phyloP scores from a whole-genome alignment of 2,329 filamentous ascomycete species.

The Beauveria varroae region DNA sequence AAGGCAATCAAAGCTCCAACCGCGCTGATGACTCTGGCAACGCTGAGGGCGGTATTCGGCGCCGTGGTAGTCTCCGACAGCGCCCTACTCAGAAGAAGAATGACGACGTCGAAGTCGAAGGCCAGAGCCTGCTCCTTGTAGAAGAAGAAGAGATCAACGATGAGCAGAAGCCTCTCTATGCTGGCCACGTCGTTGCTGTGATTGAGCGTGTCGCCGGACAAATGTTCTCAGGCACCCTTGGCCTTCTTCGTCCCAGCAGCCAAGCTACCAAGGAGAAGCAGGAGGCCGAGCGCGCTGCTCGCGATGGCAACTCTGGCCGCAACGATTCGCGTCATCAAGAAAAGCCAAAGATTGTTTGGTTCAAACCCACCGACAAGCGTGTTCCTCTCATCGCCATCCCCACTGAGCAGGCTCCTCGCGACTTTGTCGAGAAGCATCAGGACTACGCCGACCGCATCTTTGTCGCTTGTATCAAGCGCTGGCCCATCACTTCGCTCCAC shows the following conservation, averaged over 20 bases:
- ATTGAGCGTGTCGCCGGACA: slow-evolving; percentile 95
- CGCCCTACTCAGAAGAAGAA: slow-evolving; percentile 99
- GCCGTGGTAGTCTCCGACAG: slow-evolving; percentile 91
- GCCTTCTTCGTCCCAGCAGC: slow-evolving; percentile 88
- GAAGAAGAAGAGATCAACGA: slow-evolving; percentile 99
- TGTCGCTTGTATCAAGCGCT: slow-evolving; percentile 97
- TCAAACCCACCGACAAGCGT: slow-evolving; percentile 98
- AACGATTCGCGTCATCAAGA: slow-evolving; percentile 78
- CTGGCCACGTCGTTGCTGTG: slow-evolving; percentile 93
- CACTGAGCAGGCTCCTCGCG: slow-evolving; percentile 91
- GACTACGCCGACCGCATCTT: slow-evolving; percentile 98
- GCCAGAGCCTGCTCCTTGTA: slow-evolving; percentile 90
- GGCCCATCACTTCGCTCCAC: slow-evolving; percentile 98
- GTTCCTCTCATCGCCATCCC: slow-evolving; percentile 97
- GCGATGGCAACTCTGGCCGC: slow-evolving; percentile 67
- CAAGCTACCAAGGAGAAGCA: slow-evolving; percentile 99
- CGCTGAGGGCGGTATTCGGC: slow-evolving; percentile 77
- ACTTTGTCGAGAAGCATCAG: slow-evolving; percentile 98
- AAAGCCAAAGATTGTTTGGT: slow-evolving; percentile 99
- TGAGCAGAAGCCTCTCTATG: slow-evolving; percentile 94
- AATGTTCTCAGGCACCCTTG: slow-evolving; percentile 97
- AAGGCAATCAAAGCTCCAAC: slow-evolving; percentile 55
- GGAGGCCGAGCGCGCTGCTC: slow-evolving; percentile 87
- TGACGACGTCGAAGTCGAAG: slow-evolving; percentile 97
- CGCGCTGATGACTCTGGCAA: slow-evolving; percentile 56